Percentiles rank a stretch among this genome's conserved stretches.
Conservation (phyloP, 352 stramenopile species). For the Pythium chondricola region DNA sequence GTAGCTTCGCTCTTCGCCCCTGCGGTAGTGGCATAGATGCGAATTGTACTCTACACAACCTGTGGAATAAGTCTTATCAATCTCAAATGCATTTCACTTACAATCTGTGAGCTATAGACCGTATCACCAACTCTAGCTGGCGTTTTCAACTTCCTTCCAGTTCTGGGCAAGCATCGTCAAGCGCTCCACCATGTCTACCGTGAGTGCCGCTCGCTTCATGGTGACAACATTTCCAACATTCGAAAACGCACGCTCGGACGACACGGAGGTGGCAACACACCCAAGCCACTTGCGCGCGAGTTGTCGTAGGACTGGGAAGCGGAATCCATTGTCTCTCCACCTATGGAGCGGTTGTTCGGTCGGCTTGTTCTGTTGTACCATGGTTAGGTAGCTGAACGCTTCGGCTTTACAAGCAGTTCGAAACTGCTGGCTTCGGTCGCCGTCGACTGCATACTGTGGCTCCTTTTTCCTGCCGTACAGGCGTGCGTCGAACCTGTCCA, state of each 20-base stretch:
- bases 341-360: background rate
- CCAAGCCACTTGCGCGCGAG: conserved; percentile 3
- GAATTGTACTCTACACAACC: background rate
- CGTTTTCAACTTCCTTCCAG: background rate
- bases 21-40: background rate
- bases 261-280: background rate
- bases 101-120: background rate
- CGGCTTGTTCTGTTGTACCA: background rate
- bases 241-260: conserved; percentile 5
- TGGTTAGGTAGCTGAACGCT: background rate
- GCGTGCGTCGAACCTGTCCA: background rate
- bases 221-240: conserved; percentile 1
- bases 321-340: background rate
- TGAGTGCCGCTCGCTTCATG: background rate
- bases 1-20: background rate
- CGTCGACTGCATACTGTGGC: background rate
- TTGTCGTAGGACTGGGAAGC: background rate
- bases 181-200: background rate
- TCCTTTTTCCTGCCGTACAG: background rate
- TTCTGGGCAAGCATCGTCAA: conserved; percentile 1
- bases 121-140: background rate
- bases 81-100: background rate
- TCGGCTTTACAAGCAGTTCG: background rate
- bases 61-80: background rate
- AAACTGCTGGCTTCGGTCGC: background rate